Evolutionary conservation across 208 protist genomes (phyloP).

Genomic region (Leishmania tarentolae): DNA sequence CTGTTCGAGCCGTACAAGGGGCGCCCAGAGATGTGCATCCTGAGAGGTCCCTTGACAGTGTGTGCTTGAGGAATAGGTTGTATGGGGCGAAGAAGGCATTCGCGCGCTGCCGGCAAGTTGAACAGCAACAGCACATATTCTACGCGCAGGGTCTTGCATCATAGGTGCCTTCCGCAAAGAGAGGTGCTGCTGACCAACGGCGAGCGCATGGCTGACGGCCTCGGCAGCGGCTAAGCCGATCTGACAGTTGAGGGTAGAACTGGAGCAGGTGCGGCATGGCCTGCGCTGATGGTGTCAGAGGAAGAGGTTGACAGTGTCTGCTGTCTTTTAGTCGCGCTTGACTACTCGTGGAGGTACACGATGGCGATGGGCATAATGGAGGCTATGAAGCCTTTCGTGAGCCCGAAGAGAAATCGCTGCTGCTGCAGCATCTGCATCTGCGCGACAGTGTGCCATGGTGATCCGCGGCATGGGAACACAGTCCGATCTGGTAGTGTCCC

Average conservation of each 20-base stretch:
- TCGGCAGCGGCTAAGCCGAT: slow-evolving; percentile 21
- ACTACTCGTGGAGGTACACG: slow-evolving; percentile 20
- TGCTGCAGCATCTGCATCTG: not conserved
- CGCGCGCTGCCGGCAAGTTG: slow-evolving; percentile 26
- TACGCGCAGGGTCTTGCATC: slow-evolving; percentile 3
- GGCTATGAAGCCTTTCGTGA: slow-evolving; percentile 26
- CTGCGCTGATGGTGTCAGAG: slow-evolving; percentile 1
- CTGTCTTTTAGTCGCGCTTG: not conserved
- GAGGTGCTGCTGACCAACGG: too few species aligned
- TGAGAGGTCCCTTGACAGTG: slow-evolving; percentile 15
- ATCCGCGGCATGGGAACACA: slow-evolving; percentile 12
- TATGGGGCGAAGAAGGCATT: slow-evolving; percentile 26
- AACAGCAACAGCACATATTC: slow-evolving; percentile 17
- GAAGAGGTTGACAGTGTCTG: not conserved
- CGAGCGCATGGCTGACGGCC: too few species aligned
- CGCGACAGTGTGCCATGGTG: slow-evolving; percentile 5
- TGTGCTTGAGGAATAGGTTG: not conserved
- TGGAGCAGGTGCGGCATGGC: slow-evolving; percentile 19
- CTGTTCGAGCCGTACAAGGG: slow-evolving; percentile 27
- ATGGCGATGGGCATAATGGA: slow-evolving; percentile 25
- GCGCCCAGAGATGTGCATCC: slow-evolving; percentile 33
- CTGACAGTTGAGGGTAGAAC: slow-evolving; percentile 30
- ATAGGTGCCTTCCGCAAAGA: slow-evolving; percentile 18
- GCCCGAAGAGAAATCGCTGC: slow-evolving; percentile 12
- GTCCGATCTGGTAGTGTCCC: slow-evolving; percentile 7